These are phyloP conservation scores for Cytospora paraplurivora DNA, from an alignment of 2,329 filamentous ascomycete genomes.

Conservation along the genomic window DNA sequence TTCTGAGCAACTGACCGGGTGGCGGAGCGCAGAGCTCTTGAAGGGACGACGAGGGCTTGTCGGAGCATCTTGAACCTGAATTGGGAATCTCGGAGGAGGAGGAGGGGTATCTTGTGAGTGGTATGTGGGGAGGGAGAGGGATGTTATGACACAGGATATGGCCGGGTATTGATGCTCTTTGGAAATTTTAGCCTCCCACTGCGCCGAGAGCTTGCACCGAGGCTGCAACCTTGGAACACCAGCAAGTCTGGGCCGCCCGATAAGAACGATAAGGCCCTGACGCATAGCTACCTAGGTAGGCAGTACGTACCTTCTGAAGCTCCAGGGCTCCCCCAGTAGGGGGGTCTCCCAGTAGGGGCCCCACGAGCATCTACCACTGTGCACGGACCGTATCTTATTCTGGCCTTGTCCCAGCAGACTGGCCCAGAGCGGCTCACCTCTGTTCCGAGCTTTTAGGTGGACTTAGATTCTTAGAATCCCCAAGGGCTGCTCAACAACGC, in stretches of 20 bases:
- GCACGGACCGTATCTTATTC: neutral
- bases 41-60: slow-evolving; percentile 47
- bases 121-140: slow-evolving; percentile 11
- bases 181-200: slow-evolving; percentile 23
- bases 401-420: neutral
- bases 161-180: neutral
- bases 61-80: slow-evolving; percentile 45
- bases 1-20: slow-evolving; percentile 41
- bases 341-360: neutral
- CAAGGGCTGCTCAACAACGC: neutral
- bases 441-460: neutral
- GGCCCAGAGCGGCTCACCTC: neutral
- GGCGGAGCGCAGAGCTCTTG: slow-evolving; percentile 47
- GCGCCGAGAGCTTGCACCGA: slow-evolving; percentile 12
- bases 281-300: neutral
- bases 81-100: neutral
- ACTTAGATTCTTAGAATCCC: neutral
- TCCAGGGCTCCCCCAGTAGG: no score
- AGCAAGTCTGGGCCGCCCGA: slow-evolving; percentile 13
- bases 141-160: slow-evolving; percentile 30
- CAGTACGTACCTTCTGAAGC: neutral
- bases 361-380: neutral
- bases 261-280: slow-evolving; percentile 25
- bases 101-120: slow-evolving; percentile 13
- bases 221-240: no score